phyloP scores from a whole-genome alignment of 1,284 basidiomycete species.

The Butyriboletus appendiculatus region DNA sequence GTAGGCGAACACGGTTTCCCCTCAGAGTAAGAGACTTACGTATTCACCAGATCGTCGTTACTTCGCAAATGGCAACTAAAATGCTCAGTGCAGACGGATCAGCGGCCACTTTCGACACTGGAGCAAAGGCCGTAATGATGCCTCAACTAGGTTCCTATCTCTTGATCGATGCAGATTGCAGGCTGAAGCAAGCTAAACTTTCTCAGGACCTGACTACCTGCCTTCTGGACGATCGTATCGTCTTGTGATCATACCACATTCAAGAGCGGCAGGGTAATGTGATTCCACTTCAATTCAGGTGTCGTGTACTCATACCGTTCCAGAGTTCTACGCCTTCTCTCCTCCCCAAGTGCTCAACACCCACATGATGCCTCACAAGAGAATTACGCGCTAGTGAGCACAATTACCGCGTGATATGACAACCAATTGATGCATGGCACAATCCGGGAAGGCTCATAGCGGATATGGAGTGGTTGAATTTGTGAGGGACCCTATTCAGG shows the following conservation, averaged over 20 bases:
- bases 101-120: slow-evolving; percentile 61
- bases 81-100: slow-evolving; percentile 62
- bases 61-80: slow-evolving; percentile 70
- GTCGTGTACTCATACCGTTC: slow-evolving; percentile 15
- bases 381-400: slow-evolving; percentile 25
- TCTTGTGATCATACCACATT: slow-evolving; percentile 29
- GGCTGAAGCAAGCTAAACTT: slow-evolving; percentile 9
- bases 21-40: slow-evolving; percentile 2
- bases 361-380: slow-evolving; percentile 21
- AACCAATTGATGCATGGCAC: slow-evolving; percentile 11
- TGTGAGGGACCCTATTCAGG: background rate
- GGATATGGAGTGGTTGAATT: slow-evolving; percentile 17
- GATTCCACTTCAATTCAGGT: slow-evolving; percentile 16
- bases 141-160: slow-evolving; percentile 56
- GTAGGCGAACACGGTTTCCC: slow-evolving; percentile 37
- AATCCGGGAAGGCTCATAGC: slow-evolving; percentile 23
- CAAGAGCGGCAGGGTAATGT: slow-evolving; percentile 34
- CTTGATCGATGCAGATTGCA: slow-evolving; percentile 3
- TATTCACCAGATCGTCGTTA: slow-evolving; percentile 54
- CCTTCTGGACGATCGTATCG: slow-evolving; percentile 38
- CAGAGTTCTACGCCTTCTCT: slow-evolving; percentile 34
- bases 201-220: slow-evolving; percentile 36
- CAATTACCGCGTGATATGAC: slow-evolving; percentile 28
- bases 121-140: slow-evolving; percentile 59
- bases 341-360: slow-evolving; percentile 27